A percentile compares a stretch with the other conserved stretches of the same genome.
phyloP scores from a whole-genome alignment of 1,284 basidiomycete genomes.

The Fomes fomentarius region DNA sequence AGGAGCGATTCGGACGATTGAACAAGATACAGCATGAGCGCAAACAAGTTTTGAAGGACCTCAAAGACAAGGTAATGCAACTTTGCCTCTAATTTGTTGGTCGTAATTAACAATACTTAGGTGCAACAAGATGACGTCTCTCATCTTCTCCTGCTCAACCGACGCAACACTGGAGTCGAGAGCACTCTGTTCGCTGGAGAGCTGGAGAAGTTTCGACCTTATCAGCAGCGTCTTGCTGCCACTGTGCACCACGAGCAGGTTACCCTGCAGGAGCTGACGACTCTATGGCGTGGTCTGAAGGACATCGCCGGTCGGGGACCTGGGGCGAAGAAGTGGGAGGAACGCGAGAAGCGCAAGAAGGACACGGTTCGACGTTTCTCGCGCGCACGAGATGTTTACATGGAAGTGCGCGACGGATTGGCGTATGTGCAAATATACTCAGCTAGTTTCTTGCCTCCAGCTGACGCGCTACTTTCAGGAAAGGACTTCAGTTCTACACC shows the following conservation, averaged over 20 bases:
- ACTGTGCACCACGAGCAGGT: constrained; percentile 80
- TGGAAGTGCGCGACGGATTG: constrained; percentile 86
- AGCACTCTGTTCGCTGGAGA: constrained; percentile 90
- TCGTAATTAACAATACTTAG: constrained; percentile 41
- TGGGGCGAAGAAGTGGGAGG: constrained; percentile 79
- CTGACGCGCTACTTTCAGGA: constrained; percentile 49
- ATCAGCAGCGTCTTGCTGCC: constrained; percentile 79
- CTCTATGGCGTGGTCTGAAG: constrained; percentile 72
- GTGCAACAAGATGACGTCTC: constrained; percentile 97
- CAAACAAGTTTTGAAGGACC: constrained; percentile 85
- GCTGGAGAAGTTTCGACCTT: constrained; percentile 94
- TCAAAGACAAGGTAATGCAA: constrained; percentile 83
- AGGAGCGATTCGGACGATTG: constrained; percentile 74
- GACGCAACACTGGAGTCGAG: constrained; percentile 84
- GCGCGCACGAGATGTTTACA: constrained; percentile 79
- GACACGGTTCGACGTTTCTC: constrained; percentile 75
- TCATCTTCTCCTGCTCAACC: constrained; percentile 90
- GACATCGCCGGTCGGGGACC: constrained; percentile 73
- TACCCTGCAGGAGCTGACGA: constrained; percentile 70
- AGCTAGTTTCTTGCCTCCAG: constrained; percentile 8
- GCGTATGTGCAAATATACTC: constrained; percentile 53
- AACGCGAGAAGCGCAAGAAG: constrained; percentile 76
- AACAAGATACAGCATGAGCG: constrained; percentile 87
- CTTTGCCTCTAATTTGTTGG: not conserved
- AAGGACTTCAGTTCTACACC: constrained; percentile 87